These are phyloP conservation scores for Peronospora tabacina DNA, from an alignment of 352 stramenopile species.

Conservation along the genomic window DNA sequence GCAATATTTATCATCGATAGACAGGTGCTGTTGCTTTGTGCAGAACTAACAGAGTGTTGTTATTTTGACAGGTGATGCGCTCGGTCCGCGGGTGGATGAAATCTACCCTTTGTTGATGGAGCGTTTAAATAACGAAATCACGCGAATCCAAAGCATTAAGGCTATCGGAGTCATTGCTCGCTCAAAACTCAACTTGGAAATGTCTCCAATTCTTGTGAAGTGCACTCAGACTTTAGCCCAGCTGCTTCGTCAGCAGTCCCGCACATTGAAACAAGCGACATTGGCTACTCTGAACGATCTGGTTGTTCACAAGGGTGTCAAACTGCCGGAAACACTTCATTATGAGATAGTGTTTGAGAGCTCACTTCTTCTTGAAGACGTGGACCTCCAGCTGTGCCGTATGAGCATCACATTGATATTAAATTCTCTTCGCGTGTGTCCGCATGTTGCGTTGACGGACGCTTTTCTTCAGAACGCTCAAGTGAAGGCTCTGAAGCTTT, in stretches of 20 bases:
- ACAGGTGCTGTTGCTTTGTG: neutral
- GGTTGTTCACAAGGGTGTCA: constrained; percentile 65
- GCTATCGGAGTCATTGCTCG: constrained; percentile 87
- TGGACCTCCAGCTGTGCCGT: constrained; percentile 95
- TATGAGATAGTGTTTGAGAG: constrained; percentile 87
- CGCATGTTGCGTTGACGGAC: constrained; percentile 45
- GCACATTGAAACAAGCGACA: constrained; percentile 91
- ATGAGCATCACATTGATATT: constrained; percentile 87
- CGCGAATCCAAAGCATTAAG: constrained; percentile 94
- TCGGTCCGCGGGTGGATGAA: constrained; percentile 68
- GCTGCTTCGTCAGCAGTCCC: constrained; percentile 92
- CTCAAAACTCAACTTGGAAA: constrained; percentile 82
- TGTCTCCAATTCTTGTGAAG: constrained; percentile 88
- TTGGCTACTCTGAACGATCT: constrained; percentile 90
- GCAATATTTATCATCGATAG: neutral
- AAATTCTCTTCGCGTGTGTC: constrained; percentile 61
- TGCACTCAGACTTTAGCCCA: constrained; percentile 82
- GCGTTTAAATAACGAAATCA: constrained; percentile 97
- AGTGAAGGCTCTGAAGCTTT: constrained; percentile 79
- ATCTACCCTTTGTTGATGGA: constrained; percentile 93
- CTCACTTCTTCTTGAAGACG: constrained; percentile 88
- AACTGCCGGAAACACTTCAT: constrained; percentile 75
- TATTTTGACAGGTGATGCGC: constrained; percentile 51
- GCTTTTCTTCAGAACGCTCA: constrained; percentile 64
- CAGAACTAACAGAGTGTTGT: constrained; percentile 5